Evolutionary conservation across 805 yeast species (phyloP), one percentile per base, ranked within the genome.

Genomic region (Metschnikowia cerradonensis): DNA sequence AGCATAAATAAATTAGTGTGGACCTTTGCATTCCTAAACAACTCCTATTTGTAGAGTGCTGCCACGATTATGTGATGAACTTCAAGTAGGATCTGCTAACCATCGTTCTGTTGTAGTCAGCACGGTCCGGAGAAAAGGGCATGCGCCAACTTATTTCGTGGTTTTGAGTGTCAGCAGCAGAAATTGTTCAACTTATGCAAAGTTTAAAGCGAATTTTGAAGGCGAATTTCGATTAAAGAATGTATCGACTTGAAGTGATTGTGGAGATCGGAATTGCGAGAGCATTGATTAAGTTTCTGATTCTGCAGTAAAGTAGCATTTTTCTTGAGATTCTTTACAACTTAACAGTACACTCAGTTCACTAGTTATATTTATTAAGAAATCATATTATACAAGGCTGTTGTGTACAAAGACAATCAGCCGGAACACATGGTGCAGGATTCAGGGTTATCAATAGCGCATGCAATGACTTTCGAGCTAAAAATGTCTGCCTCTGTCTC

Each of bases 381-480:
- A 44, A 44, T 35, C 32, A 15, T 44, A 44, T 15, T 35, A 35
- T 44, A 44, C 47, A 44, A 17, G 7, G 31, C 34, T 23, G 30
- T 26, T 15, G 23, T 36, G 40, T 7, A 15, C 19, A 10, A 26
- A 22, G 38, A 39, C 23, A 22, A 41, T 71, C 74, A 94, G 76
- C 98, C 98, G 53, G 98, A 92, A 78, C 99, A 94, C 98, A 94
- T 94, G 66, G 92, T 92, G 75, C 99, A 92, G 46, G 98, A 83
- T 75, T 89, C 98, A 52, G 97, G 97, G 76, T 94, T 92, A 69
- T 88, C 84, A 68, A 94, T 90, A 50, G 97, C 96, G 78, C 99
- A 92, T 34, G 97, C 97, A 72, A 92, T 83, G 33, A 88, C 98
- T 72, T 91, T 86, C 23, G 96, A 86, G 70, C 92, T 89, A 80